Conservation (phyloP, 208 protist species). For the Novymonas esmeraldas region DNA sequence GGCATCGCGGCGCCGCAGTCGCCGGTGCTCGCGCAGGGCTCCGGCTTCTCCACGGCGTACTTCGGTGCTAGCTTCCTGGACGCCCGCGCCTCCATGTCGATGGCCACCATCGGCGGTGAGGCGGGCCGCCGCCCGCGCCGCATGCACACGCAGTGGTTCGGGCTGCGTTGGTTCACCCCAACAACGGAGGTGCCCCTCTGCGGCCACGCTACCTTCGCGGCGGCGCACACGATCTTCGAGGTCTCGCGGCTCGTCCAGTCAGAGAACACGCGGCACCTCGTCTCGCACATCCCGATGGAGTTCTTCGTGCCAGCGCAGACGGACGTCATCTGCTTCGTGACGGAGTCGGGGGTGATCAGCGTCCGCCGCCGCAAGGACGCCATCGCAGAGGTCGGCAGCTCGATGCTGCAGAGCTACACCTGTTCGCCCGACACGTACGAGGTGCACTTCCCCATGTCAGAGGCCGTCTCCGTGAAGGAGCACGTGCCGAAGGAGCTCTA, state of each 20-base stretch:
- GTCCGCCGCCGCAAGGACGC: slow-evolving; percentile 33
- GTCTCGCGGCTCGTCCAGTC: slow-evolving; percentile 40
- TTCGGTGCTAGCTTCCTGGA: slow-evolving; percentile 51
- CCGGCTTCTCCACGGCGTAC: slow-evolving; percentile 55
- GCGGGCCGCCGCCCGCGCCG: slow-evolving; percentile 41
- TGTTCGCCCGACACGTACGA: slow-evolving; percentile 53
- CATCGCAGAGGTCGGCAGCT: slow-evolving; percentile 15
- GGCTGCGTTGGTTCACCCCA: slow-evolving; percentile 82
- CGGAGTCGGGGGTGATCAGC: slow-evolving; percentile 53
- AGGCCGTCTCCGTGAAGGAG: slow-evolving; percentile 44
- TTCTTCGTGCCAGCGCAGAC: slow-evolving; percentile 65
- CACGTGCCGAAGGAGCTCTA: slow-evolving; percentile 32
- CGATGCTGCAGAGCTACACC: slow-evolving; percentile 23
- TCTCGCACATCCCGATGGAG: slow-evolving; percentile 52
- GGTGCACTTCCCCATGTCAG: slow-evolving; percentile 62
- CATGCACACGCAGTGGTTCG: slow-evolving; percentile 73
- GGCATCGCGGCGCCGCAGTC: slow-evolving; percentile 22
- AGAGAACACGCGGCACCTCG: slow-evolving; percentile 43
- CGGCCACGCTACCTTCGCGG: slow-evolving; percentile 77
- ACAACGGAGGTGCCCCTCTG: slow-evolving; percentile 62
- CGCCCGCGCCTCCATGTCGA: slow-evolving; percentile 30
- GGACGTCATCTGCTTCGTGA: slow-evolving; percentile 67
- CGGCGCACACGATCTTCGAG: slow-evolving; percentile 76
- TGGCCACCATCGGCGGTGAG: slow-evolving; percentile 19
- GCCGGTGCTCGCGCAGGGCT: slow-evolving; percentile 45